Conservation (phyloP, 2,329 filamentous ascomycete species). For the Cladosporium austrohemisphaericum region DNA sequence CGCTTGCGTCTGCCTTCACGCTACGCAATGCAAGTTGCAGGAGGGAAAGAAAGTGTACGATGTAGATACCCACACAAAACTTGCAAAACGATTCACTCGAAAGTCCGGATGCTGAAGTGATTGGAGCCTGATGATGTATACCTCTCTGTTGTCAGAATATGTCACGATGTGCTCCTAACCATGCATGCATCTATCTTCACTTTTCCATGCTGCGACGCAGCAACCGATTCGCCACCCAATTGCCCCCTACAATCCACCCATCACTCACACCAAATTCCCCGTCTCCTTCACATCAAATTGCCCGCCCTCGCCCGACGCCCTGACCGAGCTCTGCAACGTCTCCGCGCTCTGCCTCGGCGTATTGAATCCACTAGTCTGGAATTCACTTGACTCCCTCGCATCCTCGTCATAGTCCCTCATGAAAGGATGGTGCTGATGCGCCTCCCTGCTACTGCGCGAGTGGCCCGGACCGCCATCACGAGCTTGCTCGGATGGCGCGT, state of each 20-base stretch:
- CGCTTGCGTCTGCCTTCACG: background rate
- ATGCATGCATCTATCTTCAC: too few relatives aligned
- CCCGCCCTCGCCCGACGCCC: background rate
- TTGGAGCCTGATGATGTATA: too few relatives aligned
- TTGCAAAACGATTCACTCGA: constrained; percentile 1
- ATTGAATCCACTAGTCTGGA: constrained; percentile 13
- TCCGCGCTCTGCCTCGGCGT: constrained; percentile 9
- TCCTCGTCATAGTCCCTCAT: background rate
- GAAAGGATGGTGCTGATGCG: background rate
- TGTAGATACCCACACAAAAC: constrained; percentile 13
- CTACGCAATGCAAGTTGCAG: background rate
- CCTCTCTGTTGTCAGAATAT: too few relatives aligned
- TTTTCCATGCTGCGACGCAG: too few relatives aligned
- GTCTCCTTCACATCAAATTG: background rate
- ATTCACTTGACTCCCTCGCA: constrained; percentile 10
- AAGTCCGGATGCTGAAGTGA: too few relatives aligned
- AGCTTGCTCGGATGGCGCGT: background rate
- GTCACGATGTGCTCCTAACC: too few relatives aligned
- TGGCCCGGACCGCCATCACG: background rate
- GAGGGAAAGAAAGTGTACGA: background rate
- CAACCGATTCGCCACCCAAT: too few relatives aligned
- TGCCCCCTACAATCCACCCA: too few relatives aligned
- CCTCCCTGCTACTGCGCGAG: constrained; percentile 5
- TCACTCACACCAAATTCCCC: background rate
- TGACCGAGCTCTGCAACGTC: constrained; percentile 2